Percentiles rank a stretch among this genome's conserved stretches.
Evolutionary conservation across 2,329 filamentous ascomycete genomes (phyloP).

Genomic region (Ophiostoma montium): DNA sequence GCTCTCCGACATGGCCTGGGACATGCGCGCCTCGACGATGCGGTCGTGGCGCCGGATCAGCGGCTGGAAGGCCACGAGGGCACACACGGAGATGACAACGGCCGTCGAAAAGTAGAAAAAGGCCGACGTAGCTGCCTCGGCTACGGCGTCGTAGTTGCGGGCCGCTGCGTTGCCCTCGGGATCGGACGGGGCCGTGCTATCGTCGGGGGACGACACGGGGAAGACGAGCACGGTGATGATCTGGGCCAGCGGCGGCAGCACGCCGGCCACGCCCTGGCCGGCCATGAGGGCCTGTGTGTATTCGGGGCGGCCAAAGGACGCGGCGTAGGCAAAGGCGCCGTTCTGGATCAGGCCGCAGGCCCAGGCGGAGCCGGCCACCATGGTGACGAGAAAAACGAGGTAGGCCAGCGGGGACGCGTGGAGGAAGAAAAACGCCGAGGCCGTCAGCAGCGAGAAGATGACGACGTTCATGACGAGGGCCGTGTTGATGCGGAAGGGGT

Average conservation of each 20-base stretch:
- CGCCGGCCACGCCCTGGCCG: conserved; percentile 82
- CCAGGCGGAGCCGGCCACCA: conserved; percentile 66
- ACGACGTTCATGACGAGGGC: conserved; percentile 65
- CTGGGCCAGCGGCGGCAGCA: conserved; percentile 76
- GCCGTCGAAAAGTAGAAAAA: conserved; percentile 88
- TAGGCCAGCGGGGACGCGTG: conserved; percentile 50
- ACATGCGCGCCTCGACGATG: conserved; percentile 35
- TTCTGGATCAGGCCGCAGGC: conserved; percentile 84
- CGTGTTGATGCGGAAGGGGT: conserved; percentile 70
- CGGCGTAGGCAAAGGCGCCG: conserved; percentile 82
- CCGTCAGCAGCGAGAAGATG: conserved; percentile 62
- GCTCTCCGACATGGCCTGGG: conserved; percentile 34
- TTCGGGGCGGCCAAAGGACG: conserved; percentile 68
- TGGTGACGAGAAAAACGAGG: conserved; percentile 66
- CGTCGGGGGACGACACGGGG: conserved; percentile 22
- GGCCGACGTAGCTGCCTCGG: conserved; percentile 48
- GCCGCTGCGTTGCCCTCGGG: conserved; percentile 7
- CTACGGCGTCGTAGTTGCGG: conserved; percentile 15
- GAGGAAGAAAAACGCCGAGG: conserved; percentile 61
- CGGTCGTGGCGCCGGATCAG: conserved; percentile 48
- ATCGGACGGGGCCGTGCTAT: not conserved
- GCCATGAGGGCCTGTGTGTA: conserved; percentile 97
- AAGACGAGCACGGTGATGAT: conserved; percentile 68
- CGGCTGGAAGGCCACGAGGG: conserved; percentile 61
- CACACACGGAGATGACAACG: conserved; percentile 54